Evolutionary conservation across 2,329 filamentous ascomycete genomes (phyloP), one percentile per base, ranked within the genome.

Genomic region (Aspergillus phoenicis): DNA sequence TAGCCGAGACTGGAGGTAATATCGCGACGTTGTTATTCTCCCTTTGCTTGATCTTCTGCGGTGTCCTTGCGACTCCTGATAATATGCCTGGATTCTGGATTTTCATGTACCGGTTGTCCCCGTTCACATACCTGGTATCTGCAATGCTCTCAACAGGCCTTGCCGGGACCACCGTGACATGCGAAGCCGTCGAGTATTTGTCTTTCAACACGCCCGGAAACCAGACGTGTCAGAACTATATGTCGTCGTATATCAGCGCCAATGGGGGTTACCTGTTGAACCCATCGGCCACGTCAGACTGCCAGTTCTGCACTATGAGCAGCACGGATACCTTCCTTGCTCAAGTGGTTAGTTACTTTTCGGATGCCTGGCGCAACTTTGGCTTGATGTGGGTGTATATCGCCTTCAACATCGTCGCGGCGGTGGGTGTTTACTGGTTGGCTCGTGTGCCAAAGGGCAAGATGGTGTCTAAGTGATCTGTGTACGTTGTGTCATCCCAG

Each of bases 31-130:
- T 89, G n/a, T 70, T 88, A 13, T 82, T 85, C 60, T 80, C 84
- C 33, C 81, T 89, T 72, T 83, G 80, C 62, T 77, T 86, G 24
- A 81, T 85, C 55, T 89, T 89, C 78, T 85, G 83, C 66, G 76
- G 74, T 70, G 74, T 77, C 57, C 72, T 77, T 62, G 85, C 88
- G 58, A 74, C 83, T 0, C 84, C 87, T 0, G 61, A 70, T 2
- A 78, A 82, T 1, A 81, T 91, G 4, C 89, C 89, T 0, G 81
- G 85, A 0, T 91, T 92, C 80, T 92, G 89, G 89, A 85, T 86
- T 64, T 91, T 91, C 78, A 91, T 91, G 89, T 90, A 91, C 74
- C 82, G 85, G 36, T 80, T 87, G 24, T 86, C 83, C 0, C 87
- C 87, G 0, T 87, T 90, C 62, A 89, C 86, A 0, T 91, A 91